phyloP scores from a whole-genome alignment of 768 basidiomycete genomes.

The Termitomyces sp. region DNA sequence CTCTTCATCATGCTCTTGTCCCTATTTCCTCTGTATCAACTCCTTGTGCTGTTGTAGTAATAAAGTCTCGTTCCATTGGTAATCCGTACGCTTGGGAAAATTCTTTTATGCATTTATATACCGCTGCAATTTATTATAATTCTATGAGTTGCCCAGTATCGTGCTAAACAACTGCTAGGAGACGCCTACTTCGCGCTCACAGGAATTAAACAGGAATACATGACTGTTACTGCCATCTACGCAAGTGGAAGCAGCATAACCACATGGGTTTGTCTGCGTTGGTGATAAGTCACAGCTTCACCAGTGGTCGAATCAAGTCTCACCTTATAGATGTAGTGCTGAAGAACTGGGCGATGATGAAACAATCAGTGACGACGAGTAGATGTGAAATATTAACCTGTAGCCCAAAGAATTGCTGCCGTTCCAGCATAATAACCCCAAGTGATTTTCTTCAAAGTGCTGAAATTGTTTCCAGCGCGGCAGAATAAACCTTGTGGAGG shows the following conservation, averaged over 20 bases:
- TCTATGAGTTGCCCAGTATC: no score
- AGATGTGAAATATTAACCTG: constrained; percentile 23
- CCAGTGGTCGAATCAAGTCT: constrained; percentile 25
- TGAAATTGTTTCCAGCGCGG: constrained; percentile 46
- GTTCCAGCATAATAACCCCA: constrained; percentile 51
- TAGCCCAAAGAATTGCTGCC: constrained; percentile 65
- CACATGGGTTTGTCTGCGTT: constrained; percentile 41
- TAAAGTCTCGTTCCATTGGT: no score
- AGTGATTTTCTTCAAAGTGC: constrained; percentile 52
- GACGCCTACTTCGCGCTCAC: background rate
- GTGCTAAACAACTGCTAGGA: background rate
- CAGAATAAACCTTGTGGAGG: constrained; percentile 49
- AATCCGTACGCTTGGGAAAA: background rate
- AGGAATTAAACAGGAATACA: background rate
- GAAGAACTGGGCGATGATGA: constrained; percentile 39
- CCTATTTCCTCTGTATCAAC: background rate
- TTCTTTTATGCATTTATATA: background rate
- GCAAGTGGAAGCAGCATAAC: constrained; percentile 50
- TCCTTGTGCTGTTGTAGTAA: background rate
- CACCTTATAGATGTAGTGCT: constrained; percentile 71
- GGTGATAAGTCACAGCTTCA: constrained; percentile 18
- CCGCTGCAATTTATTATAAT: background rate
- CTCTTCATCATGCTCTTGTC: background rate
- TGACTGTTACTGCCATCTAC: constrained; percentile 20
- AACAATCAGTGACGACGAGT: background rate